Evolutionary conservation across 2,329 filamentous ascomycete genomes (phyloP), one percentile per base, ranked within the genome.

Genomic region (Macroventuria anomochaeta): DNA sequence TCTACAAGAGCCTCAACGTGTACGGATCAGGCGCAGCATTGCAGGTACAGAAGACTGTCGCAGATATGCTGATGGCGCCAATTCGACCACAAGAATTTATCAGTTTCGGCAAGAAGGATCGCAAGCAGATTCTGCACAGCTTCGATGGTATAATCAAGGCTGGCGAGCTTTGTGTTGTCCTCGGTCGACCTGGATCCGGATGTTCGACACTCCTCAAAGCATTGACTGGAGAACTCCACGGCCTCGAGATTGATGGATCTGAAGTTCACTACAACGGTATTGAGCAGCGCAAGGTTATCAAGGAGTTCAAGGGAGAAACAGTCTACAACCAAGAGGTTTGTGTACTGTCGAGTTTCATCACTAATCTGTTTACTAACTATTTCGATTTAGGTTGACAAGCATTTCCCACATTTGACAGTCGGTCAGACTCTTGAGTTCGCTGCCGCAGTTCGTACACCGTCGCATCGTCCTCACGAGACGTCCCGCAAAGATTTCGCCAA

Each of bases 21-120:
- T 86, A 80, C 5, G 88, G 88, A 0, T 86, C 85, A 0, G 88
- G 87, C 0, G 80, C 83, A 2, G 86, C 86, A 0, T 69, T 91
- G 20, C 86, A 90, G 58, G 76, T 90, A 1, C 89, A 92, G 66
- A 79, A 85, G 49, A 90, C 84, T 2, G 85, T 91, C 3, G 80
- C 77, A 2, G 85, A 85, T 1, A 73, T 85, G 7, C 68, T 89
- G 18, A 70, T 82, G 55, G 77, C 82, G 0, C 88, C 86, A 0
- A 73, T 89, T 18, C 79, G 84, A 1, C 67, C 84, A 0, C 77
- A 81, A 1, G 83, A 89, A 51, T 74, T 81, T 34, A 77, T 89
- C 42, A 81, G 77, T 49, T 69, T 75, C 36, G 68, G 70, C 18
- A 78, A 78, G 36, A 75, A 78, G 15, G 72, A 77, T 0, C 80